Evolutionary conservation across 805 yeast genomes (phyloP).

Genomic region (Candida ortonii): DNA sequence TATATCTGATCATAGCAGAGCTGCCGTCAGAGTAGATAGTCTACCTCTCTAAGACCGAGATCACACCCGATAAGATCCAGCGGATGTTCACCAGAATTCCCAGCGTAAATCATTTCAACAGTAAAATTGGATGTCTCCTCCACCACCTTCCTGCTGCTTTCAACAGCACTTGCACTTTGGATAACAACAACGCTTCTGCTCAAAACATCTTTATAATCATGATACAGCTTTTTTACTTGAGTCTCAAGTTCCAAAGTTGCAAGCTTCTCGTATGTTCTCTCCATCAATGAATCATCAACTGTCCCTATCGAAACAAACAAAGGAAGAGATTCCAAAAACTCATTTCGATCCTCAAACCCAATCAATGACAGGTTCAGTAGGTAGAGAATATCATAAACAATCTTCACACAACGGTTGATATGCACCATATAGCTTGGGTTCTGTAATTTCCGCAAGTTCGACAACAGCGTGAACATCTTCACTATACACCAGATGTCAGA

Average conservation of each 20-base stretch:
- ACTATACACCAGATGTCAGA: constrained; percentile 21
- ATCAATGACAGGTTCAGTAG: constrained; percentile 10
- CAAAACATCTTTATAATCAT: constrained; percentile 11
- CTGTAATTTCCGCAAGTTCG: constrained; percentile 6
- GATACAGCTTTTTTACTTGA: constrained; percentile 10
- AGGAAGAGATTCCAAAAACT: constrained; percentile 14
- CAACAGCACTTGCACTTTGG: neutral
- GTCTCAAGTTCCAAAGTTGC: constrained; percentile 5
- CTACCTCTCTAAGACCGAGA: no score
- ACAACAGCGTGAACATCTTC: constrained; percentile 14
- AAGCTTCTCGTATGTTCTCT: constrained; percentile 3
- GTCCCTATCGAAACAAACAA: constrained; percentile 8
- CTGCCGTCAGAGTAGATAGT: no score
- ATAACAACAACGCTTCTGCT: constrained; percentile 1
- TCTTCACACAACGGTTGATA: constrained; percentile 1
- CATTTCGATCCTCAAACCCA: constrained; percentile 22
- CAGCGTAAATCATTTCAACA: constrained; percentile 4
- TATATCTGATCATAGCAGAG: no score
- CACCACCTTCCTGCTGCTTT: neutral
- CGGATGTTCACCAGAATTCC: no score
- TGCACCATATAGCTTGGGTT: neutral
- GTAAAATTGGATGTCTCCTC: constrained; percentile 1
- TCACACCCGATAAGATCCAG: no score
- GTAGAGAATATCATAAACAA: constrained; percentile 6
- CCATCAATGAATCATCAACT: neutral